Evolutionary conservation across 768 basidiomycete genomes (phyloP), one percentile per base, ranked within the genome.

Genomic region (Phylloporus scabripes): DNA sequence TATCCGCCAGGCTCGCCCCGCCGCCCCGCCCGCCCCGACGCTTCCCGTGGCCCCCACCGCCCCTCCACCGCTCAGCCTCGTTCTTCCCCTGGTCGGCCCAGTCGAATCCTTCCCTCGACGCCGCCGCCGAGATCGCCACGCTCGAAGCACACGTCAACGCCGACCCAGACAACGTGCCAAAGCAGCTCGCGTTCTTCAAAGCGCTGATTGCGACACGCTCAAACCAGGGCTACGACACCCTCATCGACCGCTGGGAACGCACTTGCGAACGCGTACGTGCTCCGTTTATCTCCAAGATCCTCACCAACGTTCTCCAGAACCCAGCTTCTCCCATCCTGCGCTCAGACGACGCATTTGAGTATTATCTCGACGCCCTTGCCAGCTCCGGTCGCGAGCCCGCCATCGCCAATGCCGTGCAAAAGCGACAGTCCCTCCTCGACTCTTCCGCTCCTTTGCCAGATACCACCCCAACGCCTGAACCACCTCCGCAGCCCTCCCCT

Each of bases 171-270:
- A 82, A 90, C 68, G 67, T 86, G 18, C 55, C 70, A 18, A 86
- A 82, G 57, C 90, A 92, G 59, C 64, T 92, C 48, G 73, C 79
- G 3, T 70, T 91, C 12, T 85, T 81, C 62, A 76, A 79, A 20
- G 88, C 84, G 15, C 70, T 92, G 24, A 57, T 78, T 18, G 78
- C 79, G 0, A 85, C 85, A 0, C 78, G 80, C 44, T 70, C 84
- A 29, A 80, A 78, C 48, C 75, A 82, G 11, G 88, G 81, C 0
- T 83, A 83, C 63, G 83, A 89, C 50, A 70, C 86, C 20, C 70
- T 91, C 48, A 80, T 89, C 49, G 81, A 72, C 59, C 79, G 88
- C 48, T 92, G 90, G 89, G 89, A 92, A 62, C 75, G 82, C 56
- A 81, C 84, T 77, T 79, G 79, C 59, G 85, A 91, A 76, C 89